Evolutionary conservation across 2,329 filamentous ascomycete species (phyloP).

Genomic region (Chaetomium olivaceum): DNA sequence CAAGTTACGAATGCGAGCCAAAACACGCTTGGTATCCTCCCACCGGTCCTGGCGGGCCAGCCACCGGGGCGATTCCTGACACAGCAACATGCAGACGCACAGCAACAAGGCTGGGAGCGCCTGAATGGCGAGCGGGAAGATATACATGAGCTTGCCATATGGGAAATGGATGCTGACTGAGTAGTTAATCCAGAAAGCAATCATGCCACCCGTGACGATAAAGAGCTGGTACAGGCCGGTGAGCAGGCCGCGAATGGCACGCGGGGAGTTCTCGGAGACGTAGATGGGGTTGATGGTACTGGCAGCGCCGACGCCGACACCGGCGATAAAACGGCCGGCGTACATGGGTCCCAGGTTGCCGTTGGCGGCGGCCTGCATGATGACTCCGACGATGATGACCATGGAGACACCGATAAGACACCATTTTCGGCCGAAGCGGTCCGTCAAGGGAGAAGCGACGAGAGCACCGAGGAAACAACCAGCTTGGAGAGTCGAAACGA

Average conservation of each 20-base stretch:
- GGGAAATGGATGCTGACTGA: slow-evolving; percentile 39
- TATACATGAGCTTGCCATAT: slow-evolving; percentile 47
- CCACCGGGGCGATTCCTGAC: slow-evolving; percentile 65
- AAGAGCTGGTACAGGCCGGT: slow-evolving; percentile 50
- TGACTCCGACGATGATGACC: slow-evolving; percentile 57
- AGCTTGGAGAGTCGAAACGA: slow-evolving; percentile 58
- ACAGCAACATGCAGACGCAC: slow-evolving; percentile 60
- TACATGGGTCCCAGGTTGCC: slow-evolving; percentile 63
- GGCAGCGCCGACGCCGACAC: slow-evolving; percentile 47
- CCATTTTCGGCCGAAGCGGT: slow-evolving; percentile 54
- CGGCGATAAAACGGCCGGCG: slow-evolving; percentile 58
- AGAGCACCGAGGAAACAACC: slow-evolving; percentile 45
- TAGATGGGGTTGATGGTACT: slow-evolving; percentile 48
- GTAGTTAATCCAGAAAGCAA: slow-evolving; percentile 55
- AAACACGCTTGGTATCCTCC: slow-evolving; percentile 59
- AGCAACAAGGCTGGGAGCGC: slow-evolving; percentile 62
- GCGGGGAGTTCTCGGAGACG: slow-evolving; percentile 48
- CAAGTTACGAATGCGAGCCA: slow-evolving; percentile 58
- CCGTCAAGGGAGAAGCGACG: slow-evolving; percentile 53
- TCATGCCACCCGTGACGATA: slow-evolving; percentile 47
- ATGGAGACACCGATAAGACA: slow-evolving; percentile 56
- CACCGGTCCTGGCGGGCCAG: slow-evolving; percentile 64
- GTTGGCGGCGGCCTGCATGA: slow-evolving; percentile 60
- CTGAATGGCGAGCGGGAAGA: slow-evolving; percentile 64
- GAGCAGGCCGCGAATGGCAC: slow-evolving; percentile 47